Evolutionary conservation across 495 filamentous ascomycete genomes (phyloP).

Genomic region (Aspergillus cavernicola): DNA sequence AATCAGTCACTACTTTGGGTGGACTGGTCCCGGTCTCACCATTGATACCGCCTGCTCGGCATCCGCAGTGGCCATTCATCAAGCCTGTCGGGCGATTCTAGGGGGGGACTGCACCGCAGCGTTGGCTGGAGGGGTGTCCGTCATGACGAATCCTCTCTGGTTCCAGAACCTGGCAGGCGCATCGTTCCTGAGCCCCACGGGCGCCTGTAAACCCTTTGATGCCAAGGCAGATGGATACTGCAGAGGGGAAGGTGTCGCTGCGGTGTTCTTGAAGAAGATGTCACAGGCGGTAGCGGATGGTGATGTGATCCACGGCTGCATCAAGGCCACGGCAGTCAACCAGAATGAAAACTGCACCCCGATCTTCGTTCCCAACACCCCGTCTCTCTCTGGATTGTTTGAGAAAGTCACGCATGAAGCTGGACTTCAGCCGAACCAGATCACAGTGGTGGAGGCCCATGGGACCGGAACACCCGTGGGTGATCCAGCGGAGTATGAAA

Average conservation of each 20-base stretch:
- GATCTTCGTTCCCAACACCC: conserved; percentile 62
- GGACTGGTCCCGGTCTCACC: conserved; percentile 40
- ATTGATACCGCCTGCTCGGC: conserved; percentile 46
- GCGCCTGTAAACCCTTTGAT: conserved; percentile 65
- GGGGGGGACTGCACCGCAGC: conserved; percentile 33
- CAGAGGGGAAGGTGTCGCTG: conserved; percentile 59
- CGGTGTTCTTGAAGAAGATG: conserved; percentile 61
- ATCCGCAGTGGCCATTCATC: conserved; percentile 33
- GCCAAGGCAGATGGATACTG: conserved; percentile 68
- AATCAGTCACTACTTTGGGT: conserved; percentile 40
- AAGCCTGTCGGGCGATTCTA: conserved; percentile 28
- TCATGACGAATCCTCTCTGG: conserved; percentile 29
- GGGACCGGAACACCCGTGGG: no score
- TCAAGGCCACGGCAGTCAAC: conserved; percentile 56
- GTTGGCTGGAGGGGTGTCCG: conserved; percentile 35
- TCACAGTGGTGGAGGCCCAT: no score
- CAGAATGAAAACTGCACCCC: conserved; percentile 62
- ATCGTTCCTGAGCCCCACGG: conserved; percentile 35
- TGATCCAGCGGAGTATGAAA: conserved; percentile 48
- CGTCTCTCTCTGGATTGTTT: conserved; percentile 57
- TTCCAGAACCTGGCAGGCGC: conserved; percentile 31
- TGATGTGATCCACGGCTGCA: conserved; percentile 59
- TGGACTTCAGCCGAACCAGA: no score
- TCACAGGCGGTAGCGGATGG: conserved; percentile 56
- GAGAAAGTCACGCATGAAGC: conserved; percentile 48